Evolutionary conservation across 176 grass and related monocot species (phyloP).

Genomic region (Oryza nivara): DNA sequence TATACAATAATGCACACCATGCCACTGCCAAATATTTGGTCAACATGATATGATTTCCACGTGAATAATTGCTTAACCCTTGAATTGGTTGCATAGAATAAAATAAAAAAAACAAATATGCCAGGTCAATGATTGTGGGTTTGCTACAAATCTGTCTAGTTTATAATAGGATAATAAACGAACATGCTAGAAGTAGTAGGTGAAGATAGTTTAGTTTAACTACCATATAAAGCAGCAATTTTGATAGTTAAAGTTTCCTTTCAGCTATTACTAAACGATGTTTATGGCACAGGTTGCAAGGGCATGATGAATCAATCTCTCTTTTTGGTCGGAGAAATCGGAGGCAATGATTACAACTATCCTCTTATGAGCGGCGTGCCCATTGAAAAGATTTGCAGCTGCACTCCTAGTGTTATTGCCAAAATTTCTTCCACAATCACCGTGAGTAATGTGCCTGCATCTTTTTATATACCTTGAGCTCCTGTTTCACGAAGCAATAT

Average conservation of each 20-base stretch:
- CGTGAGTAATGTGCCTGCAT: slow-evolving; percentile 37
- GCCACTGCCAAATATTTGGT: not conserved
- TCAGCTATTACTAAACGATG: not conserved
- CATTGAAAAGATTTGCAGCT: slow-evolving; percentile 60
- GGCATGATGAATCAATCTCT: slow-evolving; percentile 54
- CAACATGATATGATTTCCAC: not conserved
- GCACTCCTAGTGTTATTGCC: slow-evolving; percentile 60
- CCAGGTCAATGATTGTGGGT: slow-evolving; percentile 8
- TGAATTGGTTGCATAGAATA: slow-evolving; percentile 23
- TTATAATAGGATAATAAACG: too few species aligned
- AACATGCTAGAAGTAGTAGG: too few species aligned
- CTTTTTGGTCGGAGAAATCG: slow-evolving; percentile 88
- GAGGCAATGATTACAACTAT: slow-evolving; percentile 94
- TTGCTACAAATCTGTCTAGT: too few species aligned
- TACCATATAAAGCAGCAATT: not conserved
- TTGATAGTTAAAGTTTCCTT: not conserved
- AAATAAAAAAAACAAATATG: not conserved
- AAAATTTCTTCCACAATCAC: slow-evolving; percentile 69
- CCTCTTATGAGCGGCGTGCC: slow-evolving; percentile 41
- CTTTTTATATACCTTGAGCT: not conserved
- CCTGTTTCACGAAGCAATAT: not conserved
- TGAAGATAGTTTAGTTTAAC: too few species aligned
- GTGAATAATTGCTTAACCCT: slow-evolving; percentile 6
- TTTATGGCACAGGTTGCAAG: slow-evolving; percentile 38
- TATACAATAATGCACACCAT: too few species aligned